Percentiles rank a stretch among this genome's conserved stretches.
Evolutionary conservation across 2,329 filamentous ascomycete genomes (phyloP).

Genomic region (Ramichloridium luteum): DNA sequence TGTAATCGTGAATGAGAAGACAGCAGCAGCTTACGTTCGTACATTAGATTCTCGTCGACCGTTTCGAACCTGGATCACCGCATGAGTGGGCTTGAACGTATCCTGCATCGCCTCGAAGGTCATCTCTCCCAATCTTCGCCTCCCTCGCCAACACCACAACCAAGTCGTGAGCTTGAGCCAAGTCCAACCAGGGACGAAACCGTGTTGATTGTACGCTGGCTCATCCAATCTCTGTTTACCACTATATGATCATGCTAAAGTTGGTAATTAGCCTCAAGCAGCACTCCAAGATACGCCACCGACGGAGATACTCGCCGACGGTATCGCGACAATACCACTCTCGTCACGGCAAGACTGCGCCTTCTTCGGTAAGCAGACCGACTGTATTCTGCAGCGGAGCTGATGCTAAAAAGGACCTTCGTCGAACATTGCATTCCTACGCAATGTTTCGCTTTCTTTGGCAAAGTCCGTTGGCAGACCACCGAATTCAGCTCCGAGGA

Average conservation of each 20-base stretch:
- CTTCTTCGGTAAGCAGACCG: too few species aligned
- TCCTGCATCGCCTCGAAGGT: slow-evolving; percentile 2
- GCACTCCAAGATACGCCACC: slow-evolving; percentile 2
- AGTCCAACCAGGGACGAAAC: too few species aligned
- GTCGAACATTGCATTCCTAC: slow-evolving; percentile 9
- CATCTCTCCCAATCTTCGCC: not conserved
- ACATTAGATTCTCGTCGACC: slow-evolving; percentile 3
- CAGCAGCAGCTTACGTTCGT: too few species aligned
- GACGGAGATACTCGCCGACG: slow-evolving; percentile 3
- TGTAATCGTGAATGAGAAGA: not conserved
- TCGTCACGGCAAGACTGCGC: slow-evolving; percentile 4
- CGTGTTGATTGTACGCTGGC: too few species aligned
- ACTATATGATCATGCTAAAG: slow-evolving; percentile 2
- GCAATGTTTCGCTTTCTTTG: slow-evolving; percentile 4
- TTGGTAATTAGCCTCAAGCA: slow-evolving; percentile 2
- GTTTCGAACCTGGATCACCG: slow-evolving; percentile 3
- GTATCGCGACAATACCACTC: slow-evolving; percentile 6
- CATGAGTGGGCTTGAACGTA: slow-evolving; percentile 6
- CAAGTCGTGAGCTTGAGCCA: not conserved
- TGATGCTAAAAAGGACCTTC: too few species aligned
- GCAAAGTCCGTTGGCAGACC: slow-evolving; percentile 2
- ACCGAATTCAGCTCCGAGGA: too few species aligned
- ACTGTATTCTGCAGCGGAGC: too few species aligned
- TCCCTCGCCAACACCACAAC: not conserved
- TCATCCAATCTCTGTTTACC: not conserved